Evolutionary conservation across 768 basidiomycete species (phyloP), one percentile per base, ranked within the genome.

Genomic region (Nidularia pulvinata): DNA sequence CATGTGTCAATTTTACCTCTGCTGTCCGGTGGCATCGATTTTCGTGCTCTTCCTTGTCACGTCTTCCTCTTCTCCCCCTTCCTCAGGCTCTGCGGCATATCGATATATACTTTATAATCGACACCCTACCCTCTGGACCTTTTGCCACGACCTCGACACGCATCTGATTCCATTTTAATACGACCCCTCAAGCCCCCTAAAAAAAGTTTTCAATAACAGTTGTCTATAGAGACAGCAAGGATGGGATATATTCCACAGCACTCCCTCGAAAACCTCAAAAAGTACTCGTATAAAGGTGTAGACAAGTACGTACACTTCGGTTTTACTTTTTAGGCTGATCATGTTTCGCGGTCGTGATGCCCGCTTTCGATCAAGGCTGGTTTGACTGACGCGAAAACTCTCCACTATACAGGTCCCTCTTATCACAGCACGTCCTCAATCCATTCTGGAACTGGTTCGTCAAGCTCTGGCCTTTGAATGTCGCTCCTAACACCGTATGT

Each of bases 401-500:
- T 46, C 14, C 45, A n/a, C 11, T 46, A 14, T 30, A 33, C 55
- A 94, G 92, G 66, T 95, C 93, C 7, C 59, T 91, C 33, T 61
- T 90, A 2, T 92, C 92, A 37, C 78, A 82, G 63, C 87, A 88
- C 67, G 72, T 95, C 22, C 75, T 98, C 50, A 82, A 85, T 44
- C 91, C 90, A 2, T 96, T 88, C 71, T 97, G 95, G 94, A 91
- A 78, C 34, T 91, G 90, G 90, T 84, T 96, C 56, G 90, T 96
- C 51, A 93, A 84, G 4, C 77, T 95, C 25, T 95, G 91, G 85
- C 95, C 95, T 2, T 75, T 80, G 45, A 85, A 77, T 45, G 76
- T 98, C 5, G 95, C 95, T 0, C 95, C 95, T 1, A 98, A 98
- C 67, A 88, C 88, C 9, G 95, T 95, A 61, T 53, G 88, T 1